Base-by-base conservation (phyloP, 1,284 basidiomycete species). In the Ganoderma resinaceum region DNA sequence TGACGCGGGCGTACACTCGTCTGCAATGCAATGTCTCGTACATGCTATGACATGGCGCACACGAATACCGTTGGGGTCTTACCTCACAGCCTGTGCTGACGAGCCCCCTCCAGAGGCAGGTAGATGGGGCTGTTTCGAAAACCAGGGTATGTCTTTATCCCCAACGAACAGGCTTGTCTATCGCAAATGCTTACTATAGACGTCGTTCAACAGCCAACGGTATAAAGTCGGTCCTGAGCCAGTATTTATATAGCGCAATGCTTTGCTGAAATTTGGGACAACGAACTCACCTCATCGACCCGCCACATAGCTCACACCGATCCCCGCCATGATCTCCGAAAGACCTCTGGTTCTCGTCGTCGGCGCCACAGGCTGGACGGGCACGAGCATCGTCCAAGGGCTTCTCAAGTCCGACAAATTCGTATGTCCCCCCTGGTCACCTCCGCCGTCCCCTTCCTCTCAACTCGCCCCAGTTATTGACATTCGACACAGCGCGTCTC, bases 261-360 rank as follows among this genome's bases (percentile, higher is more conserved):
- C 46, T 49, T 9, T 42, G 16, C 1, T 42, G 2, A 1, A 4
- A 18, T 42, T 6, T 4, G 20, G 23, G 23, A 26, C 46, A 49
- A 4, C 46, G 14, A 11, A 12, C 46, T 14, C 11, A 3, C 26
- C 23, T 11, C 23, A 49, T 4, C 26, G 11, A 11, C 3, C 23
- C 46, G 23, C 23, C 52, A 16, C 26, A 31, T 8, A 16, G 16
- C 52, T 33, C 18, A 6, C 11, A 23, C 35, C 14, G 9, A 20
- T 37, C 57, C 23, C 18, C 61, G 3, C 35, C 26, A 37, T 37
- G 26, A 35, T 6, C 43, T 37, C 9, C 33, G 33, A 49, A 2
- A 70, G 68, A 52, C 66, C 72, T 23, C 66, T 70, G 33, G 74
- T 76, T 3, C 61, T 76, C 63, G 40, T 76, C 23, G 35, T 73